These are phyloP conservation scores for Talaromyces sp. DNA, from an alignment of 2,329 filamentous ascomycete genomes.

Conservation along the genomic window DNA sequence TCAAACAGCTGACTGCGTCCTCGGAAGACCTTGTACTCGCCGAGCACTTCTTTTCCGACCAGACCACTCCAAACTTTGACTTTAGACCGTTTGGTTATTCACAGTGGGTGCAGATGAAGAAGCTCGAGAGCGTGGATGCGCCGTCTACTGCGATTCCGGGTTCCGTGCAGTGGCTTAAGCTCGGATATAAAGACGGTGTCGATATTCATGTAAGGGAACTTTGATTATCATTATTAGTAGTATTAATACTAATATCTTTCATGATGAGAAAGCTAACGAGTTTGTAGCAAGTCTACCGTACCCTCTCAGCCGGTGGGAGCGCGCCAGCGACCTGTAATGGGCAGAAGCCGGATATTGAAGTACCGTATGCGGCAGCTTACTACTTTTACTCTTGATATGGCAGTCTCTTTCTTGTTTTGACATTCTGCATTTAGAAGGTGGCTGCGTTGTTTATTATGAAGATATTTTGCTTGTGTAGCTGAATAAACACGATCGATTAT, in stretches of 20 bases:
- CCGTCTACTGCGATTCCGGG: slow-evolving; percentile 7
- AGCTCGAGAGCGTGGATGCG: slow-evolving; percentile 19
- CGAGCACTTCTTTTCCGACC: slow-evolving; percentile 29
- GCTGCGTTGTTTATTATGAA: background rate
- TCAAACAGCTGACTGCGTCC: slow-evolving; percentile 13
- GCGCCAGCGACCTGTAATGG: slow-evolving; percentile 29
- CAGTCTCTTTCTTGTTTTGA: background rate
- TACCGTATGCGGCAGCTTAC: slow-evolving; percentile 39
- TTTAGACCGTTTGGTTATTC: slow-evolving; percentile 18
- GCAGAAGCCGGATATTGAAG: slow-evolving; percentile 23
- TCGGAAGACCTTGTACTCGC: slow-evolving; percentile 25
- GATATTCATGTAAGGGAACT: slow-evolving; percentile 24
- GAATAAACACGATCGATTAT: background rate
- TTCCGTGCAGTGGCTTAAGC: slow-evolving; percentile 29
- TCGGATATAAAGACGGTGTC: slow-evolving; percentile 20
- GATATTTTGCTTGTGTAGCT: background rate
- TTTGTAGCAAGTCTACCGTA: slow-evolving; percentile 36
- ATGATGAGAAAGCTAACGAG: slow-evolving; percentile 3
- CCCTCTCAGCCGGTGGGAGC: slow-evolving; percentile 32
- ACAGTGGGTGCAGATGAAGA: slow-evolving; percentile 22
- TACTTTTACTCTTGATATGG: slow-evolving; percentile 28
- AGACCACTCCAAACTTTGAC: slow-evolving; percentile 26
- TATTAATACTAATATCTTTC: background rate
- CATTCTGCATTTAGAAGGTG: background rate
- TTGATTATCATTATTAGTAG: background rate